Evolutionary conservation across 495 filamentous ascomycete species (phyloP), one percentile per base, ranked within the genome.

Genomic region (Tuber melanosporum): DNA sequence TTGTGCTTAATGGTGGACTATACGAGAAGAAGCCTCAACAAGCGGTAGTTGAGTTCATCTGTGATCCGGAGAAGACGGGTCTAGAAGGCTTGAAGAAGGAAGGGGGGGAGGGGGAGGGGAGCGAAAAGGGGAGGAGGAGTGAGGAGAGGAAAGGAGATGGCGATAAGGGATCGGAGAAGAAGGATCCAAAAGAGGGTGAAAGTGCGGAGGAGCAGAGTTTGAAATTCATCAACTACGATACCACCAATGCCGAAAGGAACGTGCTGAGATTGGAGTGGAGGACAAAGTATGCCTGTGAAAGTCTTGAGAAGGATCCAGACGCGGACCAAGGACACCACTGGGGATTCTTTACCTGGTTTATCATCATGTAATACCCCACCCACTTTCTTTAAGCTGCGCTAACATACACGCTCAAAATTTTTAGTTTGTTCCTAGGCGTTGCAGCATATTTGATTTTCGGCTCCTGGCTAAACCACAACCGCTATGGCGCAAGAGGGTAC

Each of bases 401-500:
- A 46, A 72, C 71, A 43, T 26, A 47, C 19, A 26, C 22, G 5
- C 42, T 22, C 66, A 39, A 43, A 32, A 49, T 2, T 36, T 69
- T 75, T 79, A 95, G 95, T 78, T 84, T 91, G 83, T 99, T 99
- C 89, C 88, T 98, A 71, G 89, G 88, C 70, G 89, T 90, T 26
- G 94, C 95, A 22, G 86, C 96, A 36, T 99, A 99, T 85, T 91
- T 99, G 79, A 97, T 99, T 84, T 98, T 98, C 82, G 94, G 94
- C 82, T 96, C 94, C 39, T 99, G 95, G 95, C 91, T 98, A 80
- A 98, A 98, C 86, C 98, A 98, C 88, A 98, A 93, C 87, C 93
- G 94, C 75, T 96, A 97, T 84, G 94, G 94, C 42, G 94, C 94
- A 69, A 88, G 95, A 36, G 95, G 82, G 82, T 83, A 83, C 72